Base-by-base conservation (phyloP, 352 stramenopile species). In the Globisporangium splendens region DNA sequence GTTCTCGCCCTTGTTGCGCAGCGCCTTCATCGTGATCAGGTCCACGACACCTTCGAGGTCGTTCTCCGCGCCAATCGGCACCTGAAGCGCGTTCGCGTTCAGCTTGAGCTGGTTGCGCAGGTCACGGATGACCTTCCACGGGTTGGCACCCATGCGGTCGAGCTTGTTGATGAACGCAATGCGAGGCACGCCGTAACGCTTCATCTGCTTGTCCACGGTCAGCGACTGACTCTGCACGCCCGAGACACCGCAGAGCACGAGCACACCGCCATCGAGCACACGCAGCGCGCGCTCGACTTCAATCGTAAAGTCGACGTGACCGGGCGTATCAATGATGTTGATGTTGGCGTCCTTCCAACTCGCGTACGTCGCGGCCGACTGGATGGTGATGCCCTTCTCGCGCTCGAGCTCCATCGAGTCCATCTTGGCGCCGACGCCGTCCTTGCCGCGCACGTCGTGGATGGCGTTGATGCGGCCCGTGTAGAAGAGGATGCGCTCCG, bases 151-250 rank as follows among this genome's bases (percentile, higher is more conserved):
- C 76, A 98, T 93, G 67, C 97, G 86, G 79, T 99, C 97, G 12
- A 99, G 83, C 75, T 99, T 99, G 84, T 99, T 99, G 68, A 99
- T 97, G 72, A 99, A 99, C 17, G 96, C 97, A 39, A 99, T 85
- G 57, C 97, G 88, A 17, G 97, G 98, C 39, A 99, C 96, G 47
- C 98, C 96, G 77, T 99, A 99, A 41, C 97, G 93, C 81, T 99
- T 99, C 96, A 99, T 99, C 83, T 99, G 97, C 63, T 98, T 93
- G 83, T 99, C 96, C 11, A 99, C 97, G 1, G 98, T 99, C 6
- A 99, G 75, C 59, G 91, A 98, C 81, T 99, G 97, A 49, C 86
- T 98, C 79, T 99, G 97, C 49, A 99, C 97, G 44, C 96, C 96
- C 11, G 81, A 91, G 54, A 93, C 83, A 54, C 84, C 86, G 53